Percentiles rank a stretch among this genome's conserved stretches.
Evolutionary conservation across 2,329 filamentous ascomycete species (phyloP).

Genomic region (Calonectria naviculata): DNA sequence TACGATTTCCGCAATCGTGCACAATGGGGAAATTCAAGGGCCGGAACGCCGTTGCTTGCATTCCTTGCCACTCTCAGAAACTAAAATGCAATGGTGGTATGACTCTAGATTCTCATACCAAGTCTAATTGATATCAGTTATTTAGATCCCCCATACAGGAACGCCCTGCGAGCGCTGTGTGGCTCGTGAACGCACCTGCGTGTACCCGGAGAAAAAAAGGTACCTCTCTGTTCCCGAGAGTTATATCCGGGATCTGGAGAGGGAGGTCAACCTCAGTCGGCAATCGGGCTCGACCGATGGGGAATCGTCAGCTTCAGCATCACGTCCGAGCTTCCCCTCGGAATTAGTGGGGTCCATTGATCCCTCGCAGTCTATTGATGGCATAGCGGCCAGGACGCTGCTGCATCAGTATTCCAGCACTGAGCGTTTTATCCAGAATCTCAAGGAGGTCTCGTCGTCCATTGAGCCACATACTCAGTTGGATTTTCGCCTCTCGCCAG

Average conservation of each 20-base stretch:
- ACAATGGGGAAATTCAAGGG: constrained; percentile 26
- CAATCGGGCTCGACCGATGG: constrained; percentile 1
- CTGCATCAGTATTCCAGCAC: constrained; percentile 13
- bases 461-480: constrained; percentile 9
- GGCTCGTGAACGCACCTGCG: constrained; percentile 14
- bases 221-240: constrained; percentile 20
- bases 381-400: background rate
- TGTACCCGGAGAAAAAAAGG: constrained; percentile 20
- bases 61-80: constrained; percentile 23
- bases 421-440: constrained; percentile 23
- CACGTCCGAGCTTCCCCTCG: background rate
- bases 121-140: background rate
- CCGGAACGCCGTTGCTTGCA: constrained; percentile 19
- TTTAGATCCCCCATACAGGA: background rate
- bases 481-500: background rate
- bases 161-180: constrained; percentile 16
- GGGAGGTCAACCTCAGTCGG: constrained; percentile 19
- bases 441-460: constrained; percentile 18
- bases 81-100: constrained; percentile 24
- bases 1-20: background rate
- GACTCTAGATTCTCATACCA: background rate
- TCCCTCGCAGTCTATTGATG: background rate
- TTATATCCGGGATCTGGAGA: constrained; percentile 22
- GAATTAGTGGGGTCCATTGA: background rate
- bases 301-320: background rate